Base-by-base conservation (phyloP, 2,329 filamentous ascomycete genomes). In the Gnomoniopsis sp. region DNA sequence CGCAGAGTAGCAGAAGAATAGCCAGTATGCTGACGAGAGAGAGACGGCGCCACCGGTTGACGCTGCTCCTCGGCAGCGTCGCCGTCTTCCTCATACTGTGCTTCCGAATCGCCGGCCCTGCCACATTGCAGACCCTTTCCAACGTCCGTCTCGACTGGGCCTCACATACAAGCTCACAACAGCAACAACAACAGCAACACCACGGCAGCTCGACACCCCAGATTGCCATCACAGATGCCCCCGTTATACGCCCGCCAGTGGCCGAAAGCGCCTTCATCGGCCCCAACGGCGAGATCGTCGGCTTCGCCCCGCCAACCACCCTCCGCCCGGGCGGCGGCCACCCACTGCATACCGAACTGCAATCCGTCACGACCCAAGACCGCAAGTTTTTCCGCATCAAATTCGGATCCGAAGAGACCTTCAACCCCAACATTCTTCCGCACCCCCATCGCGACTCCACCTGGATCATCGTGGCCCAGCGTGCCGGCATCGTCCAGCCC, bases 401-500 rank as follows among this genome's bases (percentile, higher is more conserved):
- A 17, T 83, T 85, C 62, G 74, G 71, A 12, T 68, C 68, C 36
- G 64, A 72, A 6, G 56, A 65, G 7, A 73, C 74, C 34, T 75
- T 80, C 58, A 86, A 85, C 60, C 82, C 83, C 17, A 86, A 81
- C 68, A 77, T 86, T 62, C 75, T 86, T 43, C 81, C 83, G 0
- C 83, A 86, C 65, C 82, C 81, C 2, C 69, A 65, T 1, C 65
- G 73, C 7, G 68, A 73, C 2, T 67, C 81, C 44, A 78, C 74
- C 1, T 86, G 76, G 74, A 76, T 80, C 60, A 73, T 85, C 23
- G 74, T 82, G 3, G 80, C 79, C 3, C 82, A 84, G 65, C 61
- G 62, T 22, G 55, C 61, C n/a, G 62, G 64, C 22, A 61, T 69
- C 6, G 61, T 77, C 74, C 57, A 53, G 41, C 49, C 49, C 4